These are phyloP conservation scores for Urtica urens DNA, from an alignment of 306 rosid genomes.

Conservation along the genomic window DNA sequence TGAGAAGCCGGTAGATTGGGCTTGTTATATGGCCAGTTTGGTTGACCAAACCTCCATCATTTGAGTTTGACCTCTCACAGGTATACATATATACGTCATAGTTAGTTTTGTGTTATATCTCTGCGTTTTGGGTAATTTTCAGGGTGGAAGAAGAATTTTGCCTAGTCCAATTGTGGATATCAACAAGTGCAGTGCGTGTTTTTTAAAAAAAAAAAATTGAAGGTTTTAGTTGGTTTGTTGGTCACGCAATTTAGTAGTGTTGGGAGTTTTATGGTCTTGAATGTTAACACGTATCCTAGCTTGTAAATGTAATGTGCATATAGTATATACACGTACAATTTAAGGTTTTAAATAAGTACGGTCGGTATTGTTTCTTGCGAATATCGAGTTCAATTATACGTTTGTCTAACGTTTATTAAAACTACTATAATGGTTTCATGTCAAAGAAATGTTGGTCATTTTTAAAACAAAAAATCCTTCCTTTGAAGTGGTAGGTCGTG, in stretches of 20 bases:
- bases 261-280: background rate
- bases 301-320: background rate
- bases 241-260: background rate
- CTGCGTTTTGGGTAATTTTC: too few relatives aligned
- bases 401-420: too few relatives aligned
- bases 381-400: too few relatives aligned
- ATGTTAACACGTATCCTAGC: background rate
- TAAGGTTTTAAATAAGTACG: too few relatives aligned
- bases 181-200: too few relatives aligned
- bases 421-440: too few relatives aligned
- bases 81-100: background rate
- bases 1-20: slow-evolving; percentile 50
- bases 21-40: slow-evolving; percentile 39
- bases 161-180: too few relatives aligned
- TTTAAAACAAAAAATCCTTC: too few relatives aligned
- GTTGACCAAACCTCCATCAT: slow-evolving; percentile 29
- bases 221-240: background rate
- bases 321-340: background rate
- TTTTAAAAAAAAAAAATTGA: too few relatives aligned
- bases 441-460: too few relatives aligned
- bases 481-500: too few relatives aligned
- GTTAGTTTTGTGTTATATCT: slow-evolving; percentile 8
- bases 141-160: background rate
- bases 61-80: background rate
- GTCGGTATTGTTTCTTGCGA: too few relatives aligned